Evolutionary conservation across 345 rosid genomes (phyloP).

Genomic region (Melaleuca quinquenervia): DNA sequence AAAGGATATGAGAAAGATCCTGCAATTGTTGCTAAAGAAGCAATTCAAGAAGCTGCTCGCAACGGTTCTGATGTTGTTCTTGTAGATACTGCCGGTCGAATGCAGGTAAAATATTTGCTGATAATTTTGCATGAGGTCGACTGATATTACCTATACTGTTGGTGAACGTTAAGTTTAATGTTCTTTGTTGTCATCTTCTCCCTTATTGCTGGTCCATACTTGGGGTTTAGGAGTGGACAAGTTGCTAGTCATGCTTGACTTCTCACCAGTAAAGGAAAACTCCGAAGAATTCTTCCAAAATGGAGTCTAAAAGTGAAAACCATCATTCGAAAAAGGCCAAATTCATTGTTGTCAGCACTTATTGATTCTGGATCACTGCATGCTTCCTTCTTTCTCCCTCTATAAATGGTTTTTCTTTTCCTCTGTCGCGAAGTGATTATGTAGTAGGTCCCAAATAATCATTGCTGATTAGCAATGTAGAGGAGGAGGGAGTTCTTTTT

Average conservation of each 20-base stretch:
- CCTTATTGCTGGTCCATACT: neutral
- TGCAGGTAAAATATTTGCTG: slow-evolving; percentile 50
- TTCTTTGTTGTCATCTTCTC: neutral
- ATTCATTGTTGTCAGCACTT: neutral
- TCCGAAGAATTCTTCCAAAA: neutral
- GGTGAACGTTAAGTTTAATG: neutral
- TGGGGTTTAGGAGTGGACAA: neutral
- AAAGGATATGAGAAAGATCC: slow-evolving; percentile 99
- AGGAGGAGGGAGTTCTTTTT: neutral
- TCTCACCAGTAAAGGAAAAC: neutral
- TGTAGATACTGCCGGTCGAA: slow-evolving; percentile 98
- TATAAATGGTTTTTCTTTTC: neutral
- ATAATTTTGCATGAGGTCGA: neutral
- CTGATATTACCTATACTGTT: neutral
- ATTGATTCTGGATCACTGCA: neutral
- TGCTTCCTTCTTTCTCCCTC: neutral
- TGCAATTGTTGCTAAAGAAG: slow-evolving; percentile 95
- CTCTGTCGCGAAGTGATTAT: neutral
- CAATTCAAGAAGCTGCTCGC: slow-evolving; percentile 81
- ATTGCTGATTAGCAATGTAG: neutral
- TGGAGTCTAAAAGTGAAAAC: neutral
- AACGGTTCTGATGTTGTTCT: slow-evolving; percentile 93
- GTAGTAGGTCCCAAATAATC: neutral
- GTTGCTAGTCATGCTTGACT: neutral
- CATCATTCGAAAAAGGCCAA: neutral